These are phyloP conservation scores for Platanus orientalis DNA, from an alignment of 164 flowering plant species.

Conservation along the genomic window DNA sequence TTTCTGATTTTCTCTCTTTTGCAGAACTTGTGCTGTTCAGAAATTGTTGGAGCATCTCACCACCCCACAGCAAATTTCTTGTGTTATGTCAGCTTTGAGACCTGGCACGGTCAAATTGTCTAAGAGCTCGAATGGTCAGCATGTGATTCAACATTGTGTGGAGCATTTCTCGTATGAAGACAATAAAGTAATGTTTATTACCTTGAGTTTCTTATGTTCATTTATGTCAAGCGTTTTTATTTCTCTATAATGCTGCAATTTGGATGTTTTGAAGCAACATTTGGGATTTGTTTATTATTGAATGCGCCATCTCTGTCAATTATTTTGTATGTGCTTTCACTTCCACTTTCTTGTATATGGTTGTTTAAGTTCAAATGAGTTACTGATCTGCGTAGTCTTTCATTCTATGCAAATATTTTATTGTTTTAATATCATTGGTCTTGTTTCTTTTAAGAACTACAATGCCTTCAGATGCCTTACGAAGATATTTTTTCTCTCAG, in stretches of 20 bases:
- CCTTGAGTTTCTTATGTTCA: too few species aligned
- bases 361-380: background rate
- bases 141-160: constrained; percentile 37
- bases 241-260: background rate
- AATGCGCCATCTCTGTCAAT: background rate
- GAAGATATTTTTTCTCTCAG: too few species aligned
- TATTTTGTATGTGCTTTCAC: background rate
- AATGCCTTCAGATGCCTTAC: too few species aligned
- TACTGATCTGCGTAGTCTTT: too few species aligned
- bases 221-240: too few species aligned
- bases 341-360: background rate
- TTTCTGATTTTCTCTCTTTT: background rate
- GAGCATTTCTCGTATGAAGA: constrained; percentile 24
- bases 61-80: constrained; percentile 23
- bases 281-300: background rate
- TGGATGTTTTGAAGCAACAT: background rate
- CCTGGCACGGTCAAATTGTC: constrained; percentile 20
- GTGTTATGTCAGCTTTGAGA: constrained; percentile 25
- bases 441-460: too few species aligned
- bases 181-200: constrained; percentile 23
- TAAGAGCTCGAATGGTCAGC: constrained; percentile 35
- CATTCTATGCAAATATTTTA: too few species aligned
- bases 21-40: constrained; percentile 36
- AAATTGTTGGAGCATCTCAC: constrained; percentile 30
- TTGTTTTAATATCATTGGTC: too few species aligned